Evolutionary conservation across 2,329 filamentous ascomycete genomes (phyloP), one percentile per base, ranked within the genome.

Genomic region (Laburnicola sp.): DNA sequence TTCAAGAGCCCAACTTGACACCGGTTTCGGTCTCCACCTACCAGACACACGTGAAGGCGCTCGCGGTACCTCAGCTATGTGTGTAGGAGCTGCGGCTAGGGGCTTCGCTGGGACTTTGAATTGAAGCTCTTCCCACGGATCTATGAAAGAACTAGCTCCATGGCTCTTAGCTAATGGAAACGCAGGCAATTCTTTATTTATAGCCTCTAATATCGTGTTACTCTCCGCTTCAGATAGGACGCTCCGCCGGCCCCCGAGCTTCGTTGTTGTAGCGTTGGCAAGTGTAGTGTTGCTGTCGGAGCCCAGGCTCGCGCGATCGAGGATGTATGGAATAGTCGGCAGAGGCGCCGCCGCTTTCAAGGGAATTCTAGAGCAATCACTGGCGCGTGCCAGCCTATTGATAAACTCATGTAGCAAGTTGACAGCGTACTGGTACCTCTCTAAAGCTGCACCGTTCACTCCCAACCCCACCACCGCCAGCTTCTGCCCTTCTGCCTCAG

Each of bases 371-470:
- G 26, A 11, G 21, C 30, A 3, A 16, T 45, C 41, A 27, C 31
- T 25, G n/a, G 44, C 45, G 22, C 28, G 40, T 11, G 40, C 37
- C 7, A 53, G 51, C 25, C 51, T 42, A 34, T 42, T 45, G 21
- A 54, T 43, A n/a, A 54, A 44, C 47, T 54, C 51, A 36, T 54
- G 47, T 16, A 54, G 43, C 23, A 54, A 11, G 22, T 54, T 54
- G 27, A 46, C 37, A 32, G 47, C 51, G 9, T 44, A 36, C 36
- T 50, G 45, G 27, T 53, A 53, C 10, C 23, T 25, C 35, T 36
- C 21, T 16, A 32, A 11, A 30, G 27, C 34, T 16, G 9, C 32
- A 10, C 22, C 9, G 10, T 21, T 16, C 5, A 27, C 21, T 21
- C 30, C 43, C 4, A 26, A 28, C 7, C n/a, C 27, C 21, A 22